Evolutionary conservation across 2,329 filamentous ascomycete species (phyloP), one percentile per base, ranked within the genome.

Genomic region (Rutstroemia sp.): DNA sequence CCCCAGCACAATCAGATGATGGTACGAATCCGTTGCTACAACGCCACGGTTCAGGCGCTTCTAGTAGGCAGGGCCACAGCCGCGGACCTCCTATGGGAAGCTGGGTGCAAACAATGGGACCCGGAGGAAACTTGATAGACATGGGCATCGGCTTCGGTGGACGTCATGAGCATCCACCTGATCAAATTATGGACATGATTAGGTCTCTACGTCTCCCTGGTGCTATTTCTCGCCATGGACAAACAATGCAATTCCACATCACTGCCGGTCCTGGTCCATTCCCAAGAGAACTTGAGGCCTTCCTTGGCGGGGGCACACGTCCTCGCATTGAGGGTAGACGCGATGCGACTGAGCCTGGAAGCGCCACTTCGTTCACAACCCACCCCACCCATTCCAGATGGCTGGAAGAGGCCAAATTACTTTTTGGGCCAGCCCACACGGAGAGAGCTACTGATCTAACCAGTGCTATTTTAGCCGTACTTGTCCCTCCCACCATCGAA

Each of bases 1-100:
- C 63, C 41, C 59, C 73, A 19, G 75, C 79, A 34, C 73, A 80
- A 52, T 78, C 80, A 56, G 90, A 96, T 62, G 92, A 96, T 68
- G 91, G 90, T 3, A 79, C 85, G 21, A 96, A 97, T 67, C 92
- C 92, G 45, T 77, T 97, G 12, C 81, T 97, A 54, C 87, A 91
- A 62, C 86, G 89, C 56, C 71, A 72, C 47, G 71, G 59, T 48
- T 51, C 60, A 39, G 54, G 68, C 49, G 73, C 74, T 21, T 65
- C 72, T 25, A 70, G 68, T 23, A 73, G 74, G 56, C 78, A 83
- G 18, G 67, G 67, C 37, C 66, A 76, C 8, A 76, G 79, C 52
- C 79, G 80, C 49, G 73, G 74, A 46, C 71, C 73, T 41, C 72
- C 75, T 38, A 68, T 79, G 30, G 71, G 75, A n/a, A 76, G 75